phyloP scores from a whole-genome alignment of 1,139 yeast species.

The Meyerozyma smithsonii region DNA sequence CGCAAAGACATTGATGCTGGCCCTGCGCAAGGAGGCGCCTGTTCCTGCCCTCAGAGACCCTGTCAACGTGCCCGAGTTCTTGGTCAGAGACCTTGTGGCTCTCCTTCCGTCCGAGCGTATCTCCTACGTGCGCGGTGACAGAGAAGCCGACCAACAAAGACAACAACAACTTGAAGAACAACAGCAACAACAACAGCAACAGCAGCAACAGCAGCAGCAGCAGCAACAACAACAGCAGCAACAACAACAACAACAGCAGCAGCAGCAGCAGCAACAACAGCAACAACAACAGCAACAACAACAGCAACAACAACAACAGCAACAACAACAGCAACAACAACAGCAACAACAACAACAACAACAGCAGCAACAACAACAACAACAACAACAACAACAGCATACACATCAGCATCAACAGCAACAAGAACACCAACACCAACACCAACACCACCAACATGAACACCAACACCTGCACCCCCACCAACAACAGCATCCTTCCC shows the following conservation, averaged over 20 bases:
- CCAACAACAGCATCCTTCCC: background rate
- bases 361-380: constrained; percentile 5
- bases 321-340: constrained; percentile 9
- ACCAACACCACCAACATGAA: constrained; percentile 4
- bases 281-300: constrained; percentile 8
- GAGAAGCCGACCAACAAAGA: constrained; percentile 3
- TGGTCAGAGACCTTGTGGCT: constrained; percentile 46
- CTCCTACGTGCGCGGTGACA: constrained; percentile 28
- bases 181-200: constrained; percentile 7
- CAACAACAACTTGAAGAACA: constrained; percentile 6
- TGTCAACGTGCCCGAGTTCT: constrained; percentile 44
- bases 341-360: constrained; percentile 6
- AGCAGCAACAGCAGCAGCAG: constrained; percentile 6
- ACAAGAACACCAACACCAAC: constrained; percentile 6
- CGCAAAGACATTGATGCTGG: constrained; percentile 35
- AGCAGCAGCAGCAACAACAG: constrained; percentile 8
- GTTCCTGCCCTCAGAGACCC: constrained; percentile 43
- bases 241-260: background rate
- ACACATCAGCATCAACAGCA: constrained; percentile 4
- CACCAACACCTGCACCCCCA: constrained; percentile 4
- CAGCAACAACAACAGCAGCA: constrained; percentile 4
- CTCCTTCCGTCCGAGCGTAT: constrained; percentile 39
- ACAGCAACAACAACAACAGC: constrained; percentile 12
- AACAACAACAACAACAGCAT: constrained; percentile 6
- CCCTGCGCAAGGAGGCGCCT: constrained; percentile 40